Percentiles rank a stretch among this genome's conserved stretches.
phyloP scores from a whole-genome alignment of 371 early-diverging fungal species.

The Gilbertella persicaria region DNA sequence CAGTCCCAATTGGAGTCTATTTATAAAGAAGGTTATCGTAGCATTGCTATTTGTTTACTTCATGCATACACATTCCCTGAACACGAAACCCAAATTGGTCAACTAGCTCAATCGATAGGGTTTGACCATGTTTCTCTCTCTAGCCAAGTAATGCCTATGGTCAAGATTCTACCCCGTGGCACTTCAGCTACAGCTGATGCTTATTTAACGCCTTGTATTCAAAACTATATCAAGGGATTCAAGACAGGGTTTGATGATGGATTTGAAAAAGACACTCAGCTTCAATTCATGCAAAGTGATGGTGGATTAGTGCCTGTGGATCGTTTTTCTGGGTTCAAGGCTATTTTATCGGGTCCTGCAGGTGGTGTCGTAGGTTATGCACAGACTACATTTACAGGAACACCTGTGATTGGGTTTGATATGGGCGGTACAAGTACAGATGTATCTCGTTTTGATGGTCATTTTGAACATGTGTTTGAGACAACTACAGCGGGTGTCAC shows the following conservation, averaged over 20 bases:
- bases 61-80: slow-evolving; percentile 90
- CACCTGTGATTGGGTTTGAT: slow-evolving; percentile 93
- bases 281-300: slow-evolving; percentile 97
- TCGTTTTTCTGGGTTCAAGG: slow-evolving; percentile 83
- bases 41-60: slow-evolving; percentile 89
- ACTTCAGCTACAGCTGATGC: slow-evolving; percentile 91
- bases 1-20: slow-evolving; percentile 60
- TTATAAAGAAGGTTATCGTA: slow-evolving; percentile 74
- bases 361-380: slow-evolving; percentile 96
- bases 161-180: slow-evolving; percentile 93
- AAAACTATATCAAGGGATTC: slow-evolving; percentile 83
- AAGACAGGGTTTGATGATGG: slow-evolving; percentile 84
- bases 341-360: slow-evolving; percentile 95
- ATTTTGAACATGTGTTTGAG: slow-evolving; percentile 93
- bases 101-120: slow-evolving; percentile 74
- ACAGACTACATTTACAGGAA: slow-evolving; percentile 69
- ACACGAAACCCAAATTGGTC: slow-evolving; percentile 78
- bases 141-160: slow-evolving; percentile 87
- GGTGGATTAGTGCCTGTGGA: slow-evolving; percentile 90
- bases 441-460: slow-evolving; percentile 90
- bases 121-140: slow-evolving; percentile 86
- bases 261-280: slow-evolving; percentile 55
- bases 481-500: slow-evolving; percentile 93
- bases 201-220: slow-evolving; percentile 91
- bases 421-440: slow-evolving; percentile 98